Percentiles rank a stretch among this genome's conserved stretches.
These are phyloP conservation scores for Trypanosoma avium DNA, from an alignment of 208 protist genomes.

Conservation along the genomic window DNA sequence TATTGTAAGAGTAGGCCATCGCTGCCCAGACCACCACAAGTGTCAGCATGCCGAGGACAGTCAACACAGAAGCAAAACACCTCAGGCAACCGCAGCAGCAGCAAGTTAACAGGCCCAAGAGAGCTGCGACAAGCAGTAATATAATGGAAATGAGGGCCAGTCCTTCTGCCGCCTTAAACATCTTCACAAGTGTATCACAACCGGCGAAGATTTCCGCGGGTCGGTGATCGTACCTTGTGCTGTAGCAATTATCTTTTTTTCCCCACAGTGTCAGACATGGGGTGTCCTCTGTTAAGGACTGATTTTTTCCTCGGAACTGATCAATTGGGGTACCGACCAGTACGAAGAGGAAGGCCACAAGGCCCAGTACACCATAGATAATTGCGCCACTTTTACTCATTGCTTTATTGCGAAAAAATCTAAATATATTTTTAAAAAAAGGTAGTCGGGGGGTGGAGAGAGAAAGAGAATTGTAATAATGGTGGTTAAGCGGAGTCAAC, in stretches of 20 bases:
- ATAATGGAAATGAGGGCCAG: conserved; percentile 40
- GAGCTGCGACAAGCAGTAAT: conserved; percentile 25
- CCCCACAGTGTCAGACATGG: conserved; percentile 61
- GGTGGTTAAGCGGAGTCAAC: background rate
- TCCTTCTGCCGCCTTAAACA: conserved; percentile 42
- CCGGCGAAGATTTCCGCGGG: conserved; percentile 18
- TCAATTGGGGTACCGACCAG: conserved; percentile 49
- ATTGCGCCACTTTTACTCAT: conserved; percentile 28
- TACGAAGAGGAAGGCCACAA: conserved; percentile 43
- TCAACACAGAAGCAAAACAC: conserved; percentile 37
- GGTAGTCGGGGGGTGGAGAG: too few species aligned
- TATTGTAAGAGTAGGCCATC: conserved; percentile 34
- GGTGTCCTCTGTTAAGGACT: conserved; percentile 26
- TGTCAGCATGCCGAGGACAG: conserved; percentile 21
- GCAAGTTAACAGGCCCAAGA: conserved; percentile 23
- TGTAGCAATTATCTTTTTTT: conserved; percentile 34
- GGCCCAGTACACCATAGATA: conserved; percentile 35
- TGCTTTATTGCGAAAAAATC: background rate
- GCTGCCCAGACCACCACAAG: conserved; percentile 32
- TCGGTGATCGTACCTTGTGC: conserved; percentile 16
- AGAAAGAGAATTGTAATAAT: background rate
- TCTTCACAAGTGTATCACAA: conserved; percentile 27
- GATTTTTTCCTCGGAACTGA: conserved; percentile 34
- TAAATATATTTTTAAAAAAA: conserved; percentile 1
- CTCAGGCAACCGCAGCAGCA: conserved; percentile 47